Base-by-base conservation (phyloP, 2,329 filamentous ascomycete species). In the Phyllachora maydis region DNA sequence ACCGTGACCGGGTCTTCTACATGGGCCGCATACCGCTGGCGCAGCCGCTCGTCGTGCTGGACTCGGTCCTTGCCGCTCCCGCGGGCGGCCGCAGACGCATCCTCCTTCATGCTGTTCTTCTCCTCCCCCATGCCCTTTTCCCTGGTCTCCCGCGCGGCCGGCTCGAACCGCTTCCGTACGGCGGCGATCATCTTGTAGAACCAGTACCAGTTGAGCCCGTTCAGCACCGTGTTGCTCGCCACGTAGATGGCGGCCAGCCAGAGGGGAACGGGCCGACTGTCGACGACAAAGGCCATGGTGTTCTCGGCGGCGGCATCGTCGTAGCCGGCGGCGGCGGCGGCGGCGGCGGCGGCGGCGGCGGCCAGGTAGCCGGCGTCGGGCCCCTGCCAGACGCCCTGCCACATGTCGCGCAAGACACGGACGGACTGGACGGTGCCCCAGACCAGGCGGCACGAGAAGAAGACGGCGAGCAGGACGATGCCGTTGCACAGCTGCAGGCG, bases 111-210 rank as follows among this genome's bases (percentile, higher is more conserved):
- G 23, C 17, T 28, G 30, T 5, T 27, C 23, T 4, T 23, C 31
- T 3, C 13, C 10, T 20, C 19, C 3, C 16, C 26, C 14, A 30
- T 30, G 6, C 16, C 35, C 28, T 40, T 42, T 18, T 38, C 33
- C 24, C 33, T 38, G 17, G 42, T 39, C 18, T 47, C 40, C 8
- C 22, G 34, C 32, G 48, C 41, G 14, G 49, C 39, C 4, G 72
- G 46, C 29, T 66, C 59, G 40, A 88, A 88, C 14, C 78, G 60
- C 52, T 77, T 82, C 29, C 69, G 59, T 8, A 88, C 66, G 6
- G 78, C 76, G 29, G 66, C 58, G 31, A 90, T 69, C 79, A 90
- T 90, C 60, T 79, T 81, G 39, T 67, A 57, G 42, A 85, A 88
- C 79, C 79, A 90, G 48, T 72, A 77, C 38, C 77, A 69, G 48